Conservation (phyloP, 176 grass and related monocot genomes). For the Pharus latifolius region DNA sequence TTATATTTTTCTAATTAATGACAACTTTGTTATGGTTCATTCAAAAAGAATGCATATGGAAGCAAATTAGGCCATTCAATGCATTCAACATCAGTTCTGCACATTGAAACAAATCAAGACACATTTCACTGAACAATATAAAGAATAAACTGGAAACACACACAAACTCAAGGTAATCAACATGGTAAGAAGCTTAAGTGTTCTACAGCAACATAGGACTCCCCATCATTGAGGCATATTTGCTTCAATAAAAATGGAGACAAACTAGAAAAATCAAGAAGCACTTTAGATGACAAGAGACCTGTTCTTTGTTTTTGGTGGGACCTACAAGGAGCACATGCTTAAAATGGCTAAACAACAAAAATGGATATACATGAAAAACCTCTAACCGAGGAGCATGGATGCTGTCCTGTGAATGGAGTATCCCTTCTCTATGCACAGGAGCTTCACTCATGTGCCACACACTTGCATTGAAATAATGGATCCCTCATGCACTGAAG, state of each 20-base stretch:
- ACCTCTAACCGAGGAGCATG: neutral
- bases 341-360: neutral
- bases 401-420: too few relatives aligned
- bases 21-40: neutral
- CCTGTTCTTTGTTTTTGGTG: neutral
- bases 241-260: neutral
- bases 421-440: too few relatives aligned
- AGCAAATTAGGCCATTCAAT: neutral
- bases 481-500: neutral
- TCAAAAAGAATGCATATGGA: too few relatives aligned
- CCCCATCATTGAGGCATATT: neutral
- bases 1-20: too few relatives aligned
- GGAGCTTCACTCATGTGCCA: too few relatives aligned
- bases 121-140: neutral
- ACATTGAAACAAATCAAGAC: neutral
- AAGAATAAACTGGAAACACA: neutral
- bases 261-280: neutral
- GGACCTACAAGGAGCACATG: neutral
- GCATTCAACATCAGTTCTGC: neutral
- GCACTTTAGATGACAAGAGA: neutral
- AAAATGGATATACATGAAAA: neutral
- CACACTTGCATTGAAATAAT: neutral
- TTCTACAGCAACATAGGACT: neutral
- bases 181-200: neutral
- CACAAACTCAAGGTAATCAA: neutral